Evolutionary conservation across 345 rosid genomes (phyloP), one percentile per base, ranked within the genome.

Genomic region (Eucalyptus sp.): DNA sequence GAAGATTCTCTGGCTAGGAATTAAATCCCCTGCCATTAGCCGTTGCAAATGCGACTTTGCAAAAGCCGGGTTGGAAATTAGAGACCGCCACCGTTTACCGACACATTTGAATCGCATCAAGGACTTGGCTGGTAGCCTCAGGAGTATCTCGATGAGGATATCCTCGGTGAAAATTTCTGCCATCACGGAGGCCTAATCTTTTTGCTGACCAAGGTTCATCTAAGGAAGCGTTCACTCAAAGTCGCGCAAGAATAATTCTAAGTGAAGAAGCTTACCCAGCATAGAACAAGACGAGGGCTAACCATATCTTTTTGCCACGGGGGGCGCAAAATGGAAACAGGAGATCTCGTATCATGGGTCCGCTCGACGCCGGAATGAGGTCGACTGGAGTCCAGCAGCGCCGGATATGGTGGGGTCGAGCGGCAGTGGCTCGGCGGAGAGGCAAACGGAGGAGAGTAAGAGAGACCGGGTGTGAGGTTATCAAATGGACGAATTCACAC

Each of bases 71-170:
- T 60, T 80, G 31, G 91, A 89, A 31, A 87, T 87, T n/a, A 89
- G 41, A 33, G 81, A 58, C 81, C 50, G 25, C 90, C 89, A 89
- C 41, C 49, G 31, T 79, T 89, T 89, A 50, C 89, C 58, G 8
- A 89, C 89, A 56, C 89, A 81, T 50, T 87, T 87, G 87, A 58
- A 89, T 81, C 76, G 87, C 87, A 49, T n/a, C 37, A 89, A 58
- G 6, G 89, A n/a, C 80, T 83, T 89, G 87, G 50, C 87, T 7
- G 91, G 88, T 5, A 89, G 91, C 91, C 91, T 58, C 18, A 62
- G 15, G 64, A 87, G 91, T 31, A 89, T 87, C 6, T 87, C 89
- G 3, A 60, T 33, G 33, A 89, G 27, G 50, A 89, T 50, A 37
- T 89, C 89, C 11, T 89, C 90, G 33, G 13, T 13, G 49, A 89